phyloP scores from a whole-genome alignment of 2,329 filamentous ascomycete genomes.

The Pestalotiopsis fici region DNA sequence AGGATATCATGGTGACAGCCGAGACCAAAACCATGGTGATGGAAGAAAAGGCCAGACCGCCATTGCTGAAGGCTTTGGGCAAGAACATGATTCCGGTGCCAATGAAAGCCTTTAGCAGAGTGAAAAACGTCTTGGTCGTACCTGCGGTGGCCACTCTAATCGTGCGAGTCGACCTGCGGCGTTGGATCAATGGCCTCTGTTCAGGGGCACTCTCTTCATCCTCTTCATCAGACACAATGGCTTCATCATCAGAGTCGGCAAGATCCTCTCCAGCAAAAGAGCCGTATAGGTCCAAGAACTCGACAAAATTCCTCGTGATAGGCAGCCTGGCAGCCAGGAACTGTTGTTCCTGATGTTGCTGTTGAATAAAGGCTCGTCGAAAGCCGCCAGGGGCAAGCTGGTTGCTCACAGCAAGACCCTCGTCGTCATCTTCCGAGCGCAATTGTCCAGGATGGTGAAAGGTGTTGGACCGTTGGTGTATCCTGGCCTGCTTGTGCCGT shows the following conservation, averaged over 20 bases:
- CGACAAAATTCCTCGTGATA: constrained; percentile 70
- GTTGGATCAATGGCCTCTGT: constrained; percentile 60
- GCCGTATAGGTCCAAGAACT: constrained; percentile 75
- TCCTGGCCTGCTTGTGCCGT: constrained; percentile 49
- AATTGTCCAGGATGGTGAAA: constrained; percentile 63
- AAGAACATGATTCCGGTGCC: constrained; percentile 83
- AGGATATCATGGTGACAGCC: constrained; percentile 68
- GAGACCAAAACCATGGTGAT: constrained; percentile 68
- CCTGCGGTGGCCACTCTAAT: constrained; percentile 61
- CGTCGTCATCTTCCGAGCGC: constrained; percentile 30
- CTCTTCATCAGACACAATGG: constrained; percentile 51
- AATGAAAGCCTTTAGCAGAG: constrained; percentile 75
- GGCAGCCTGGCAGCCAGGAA: constrained; percentile 48
- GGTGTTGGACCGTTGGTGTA: constrained; percentile 60
- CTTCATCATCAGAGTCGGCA: constrained; percentile 61
- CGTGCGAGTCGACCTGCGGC: constrained; percentile 51
- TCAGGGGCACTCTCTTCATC: constrained; percentile 50
- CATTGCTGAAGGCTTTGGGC: constrained; percentile 75
- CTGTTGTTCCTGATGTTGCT: constrained; percentile 30
- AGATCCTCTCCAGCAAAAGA: constrained; percentile 76
- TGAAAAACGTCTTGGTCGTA: constrained; percentile 76
- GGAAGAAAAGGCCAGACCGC: constrained; percentile 74
- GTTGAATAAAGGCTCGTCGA: constrained; percentile 46
- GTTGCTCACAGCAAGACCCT: constrained; percentile 29
- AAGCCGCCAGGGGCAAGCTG: constrained; percentile 47